Percentiles rank a stretch among this genome's conserved stretches.
Conservation (phyloP, 192 early-diverging fungal species). For the Ambispora gerdemannii region DNA sequence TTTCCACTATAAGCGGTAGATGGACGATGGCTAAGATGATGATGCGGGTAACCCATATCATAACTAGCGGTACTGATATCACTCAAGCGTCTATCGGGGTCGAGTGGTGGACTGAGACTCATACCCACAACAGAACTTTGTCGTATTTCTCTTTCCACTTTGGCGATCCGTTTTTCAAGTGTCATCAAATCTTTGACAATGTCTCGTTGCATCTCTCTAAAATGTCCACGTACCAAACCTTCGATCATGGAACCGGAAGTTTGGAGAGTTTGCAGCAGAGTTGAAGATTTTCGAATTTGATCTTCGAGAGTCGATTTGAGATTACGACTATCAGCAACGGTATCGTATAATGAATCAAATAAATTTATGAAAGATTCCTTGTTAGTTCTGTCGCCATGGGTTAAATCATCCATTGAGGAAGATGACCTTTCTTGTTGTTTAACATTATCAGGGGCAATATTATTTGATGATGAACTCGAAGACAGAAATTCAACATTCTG, state of each 20-base stretch:
- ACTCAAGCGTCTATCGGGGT: constrained; percentile 24
- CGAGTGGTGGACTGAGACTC: constrained; percentile 14
- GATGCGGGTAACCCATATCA: constrained; percentile 6
- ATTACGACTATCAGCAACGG: constrained; percentile 56
- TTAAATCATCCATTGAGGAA: constrained; percentile 30
- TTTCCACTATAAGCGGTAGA: neutral
- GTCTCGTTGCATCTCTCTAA: constrained; percentile 70
- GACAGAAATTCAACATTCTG: constrained; percentile 16
- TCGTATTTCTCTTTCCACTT: neutral
- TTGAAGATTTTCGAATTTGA: constrained; percentile 67
- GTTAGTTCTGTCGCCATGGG: constrained; percentile 16
- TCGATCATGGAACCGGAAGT: constrained; percentile 73
- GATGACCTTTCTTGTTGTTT: neutral
- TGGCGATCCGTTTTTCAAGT: constrained; percentile 21
- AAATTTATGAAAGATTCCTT: constrained; percentile 55
- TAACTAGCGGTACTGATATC: constrained; percentile 21
- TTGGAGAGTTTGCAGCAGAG: constrained; percentile 73
- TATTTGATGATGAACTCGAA: constrained; percentile 18
- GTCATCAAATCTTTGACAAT: constrained; percentile 39
- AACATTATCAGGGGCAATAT: neutral
- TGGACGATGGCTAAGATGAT: no score
- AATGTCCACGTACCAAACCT: constrained; percentile 68
- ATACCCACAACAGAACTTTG: neutral
- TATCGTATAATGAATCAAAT: constrained; percentile 54
- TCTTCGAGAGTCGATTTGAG: constrained; percentile 70